A percentile compares a stretch with the other conserved stretches of the same genome.
Conservation (phyloP, 495 filamentous ascomycete species). For the Aspergillus biplanus region DNA sequence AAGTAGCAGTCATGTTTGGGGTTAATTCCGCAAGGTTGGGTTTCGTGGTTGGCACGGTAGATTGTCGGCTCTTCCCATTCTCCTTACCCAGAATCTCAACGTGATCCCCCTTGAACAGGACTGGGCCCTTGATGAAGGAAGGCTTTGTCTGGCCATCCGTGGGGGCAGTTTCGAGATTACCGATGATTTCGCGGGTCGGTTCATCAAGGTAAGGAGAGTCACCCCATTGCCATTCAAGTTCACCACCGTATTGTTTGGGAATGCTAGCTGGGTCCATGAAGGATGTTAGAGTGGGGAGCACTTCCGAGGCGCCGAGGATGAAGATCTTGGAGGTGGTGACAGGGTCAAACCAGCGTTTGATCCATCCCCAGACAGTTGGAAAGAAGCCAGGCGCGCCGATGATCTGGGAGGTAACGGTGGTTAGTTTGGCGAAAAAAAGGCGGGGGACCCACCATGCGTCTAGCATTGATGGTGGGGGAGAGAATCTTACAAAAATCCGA, state of each 20-base stretch:
- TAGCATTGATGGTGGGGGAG: neutral
- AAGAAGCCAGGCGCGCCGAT: constrained; percentile 91
- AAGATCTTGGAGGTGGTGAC: constrained; percentile 93
- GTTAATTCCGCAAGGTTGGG: neutral
- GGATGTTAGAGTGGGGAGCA: constrained; percentile 69
- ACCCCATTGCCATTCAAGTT: constrained; percentile 79
- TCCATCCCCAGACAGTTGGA: constrained; percentile 92
- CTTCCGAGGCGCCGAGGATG: constrained; percentile 71
- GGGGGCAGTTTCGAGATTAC: constrained; percentile 35
- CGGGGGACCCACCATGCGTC: neutral
- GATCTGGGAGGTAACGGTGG: constrained; percentile 54
- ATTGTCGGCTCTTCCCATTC: constrained; percentile 42
- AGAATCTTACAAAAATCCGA: constrained; percentile 70
- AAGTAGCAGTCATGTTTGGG: constrained; percentile 2
- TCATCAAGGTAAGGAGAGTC: constrained; percentile 73
- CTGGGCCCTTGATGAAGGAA: constrained; percentile 43
- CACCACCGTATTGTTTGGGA: constrained; percentile 81
- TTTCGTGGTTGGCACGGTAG: constrained; percentile 33
- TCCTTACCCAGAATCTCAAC: constrained; percentile 46
- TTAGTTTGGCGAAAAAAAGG: neutral
- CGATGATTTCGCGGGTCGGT: constrained; percentile 50
- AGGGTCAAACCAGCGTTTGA: constrained; percentile 95
- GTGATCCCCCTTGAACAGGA: constrained; percentile 44
- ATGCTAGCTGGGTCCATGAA: constrained; percentile 84
- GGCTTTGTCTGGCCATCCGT: constrained; percentile 35